Conservation (phyloP, 768 basidiomycete genomes). For the Collybia mongolica region DNA sequence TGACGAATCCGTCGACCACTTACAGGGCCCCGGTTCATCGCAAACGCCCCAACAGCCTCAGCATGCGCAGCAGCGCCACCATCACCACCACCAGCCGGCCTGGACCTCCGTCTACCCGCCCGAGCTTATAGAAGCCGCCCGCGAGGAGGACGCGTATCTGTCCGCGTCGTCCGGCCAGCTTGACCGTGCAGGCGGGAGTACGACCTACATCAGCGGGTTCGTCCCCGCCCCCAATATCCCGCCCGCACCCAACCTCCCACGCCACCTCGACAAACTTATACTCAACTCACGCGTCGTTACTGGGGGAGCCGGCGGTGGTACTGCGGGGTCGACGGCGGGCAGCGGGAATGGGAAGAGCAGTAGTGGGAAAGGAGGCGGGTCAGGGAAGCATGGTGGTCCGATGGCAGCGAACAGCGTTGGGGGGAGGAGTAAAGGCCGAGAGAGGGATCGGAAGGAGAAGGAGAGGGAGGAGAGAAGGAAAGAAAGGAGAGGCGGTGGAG, state of each 20-base stretch:
- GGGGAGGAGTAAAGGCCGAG: constrained; percentile 9
- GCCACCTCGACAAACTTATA: constrained; percentile 93
- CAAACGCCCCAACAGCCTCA: constrained; percentile 7
- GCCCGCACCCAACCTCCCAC: constrained; percentile 82
- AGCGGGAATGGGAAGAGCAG: constrained; percentile 30
- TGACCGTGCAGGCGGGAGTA: constrained; percentile 15
- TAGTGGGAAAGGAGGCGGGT: constrained; percentile 15
- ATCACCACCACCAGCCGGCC: constrained; percentile 24
- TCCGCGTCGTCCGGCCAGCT: constrained; percentile 40
- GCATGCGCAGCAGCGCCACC: constrained; percentile 11
- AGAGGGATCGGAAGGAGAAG: constrained; percentile 19
- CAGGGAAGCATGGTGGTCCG: constrained; percentile 8
- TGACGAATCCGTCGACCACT: constrained; percentile 25
- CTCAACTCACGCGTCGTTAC: constrained; percentile 55
- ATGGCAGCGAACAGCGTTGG: constrained; percentile 7
- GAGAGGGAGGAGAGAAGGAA: constrained; percentile 30
- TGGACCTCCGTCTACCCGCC: constrained; percentile 85
- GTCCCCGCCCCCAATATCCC: constrained; percentile 78
- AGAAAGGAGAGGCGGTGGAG: constrained; percentile 14
- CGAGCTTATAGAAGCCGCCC: constrained; percentile 76
- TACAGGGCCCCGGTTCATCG: constrained; percentile 4
- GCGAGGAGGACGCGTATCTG: constrained; percentile 80
- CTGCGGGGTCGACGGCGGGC: constrained; percentile 21
- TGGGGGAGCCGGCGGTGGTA: constrained; percentile 15
- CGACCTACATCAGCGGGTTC: constrained; percentile 33